Evolutionary conservation across 768 basidiomycete species (phyloP).

Genomic region (Kwoniella shandongensis): DNA sequence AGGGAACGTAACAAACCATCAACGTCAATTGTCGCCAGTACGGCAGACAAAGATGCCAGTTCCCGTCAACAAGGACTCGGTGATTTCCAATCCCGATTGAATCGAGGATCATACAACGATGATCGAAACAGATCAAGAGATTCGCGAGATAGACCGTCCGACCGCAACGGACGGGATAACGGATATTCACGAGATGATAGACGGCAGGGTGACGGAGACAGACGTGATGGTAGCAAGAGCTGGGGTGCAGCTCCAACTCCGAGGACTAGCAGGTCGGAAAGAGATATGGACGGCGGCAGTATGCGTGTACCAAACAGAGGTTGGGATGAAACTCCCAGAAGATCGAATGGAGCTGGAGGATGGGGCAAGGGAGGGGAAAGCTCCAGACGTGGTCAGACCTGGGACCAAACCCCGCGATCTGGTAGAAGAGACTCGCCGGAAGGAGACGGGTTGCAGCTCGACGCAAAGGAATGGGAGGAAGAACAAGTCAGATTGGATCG

Average conservation of each 20-base stretch:
- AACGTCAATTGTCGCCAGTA: constrained; percentile 27
- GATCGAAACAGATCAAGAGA: constrained; percentile 48
- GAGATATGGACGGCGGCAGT: constrained; percentile 60
- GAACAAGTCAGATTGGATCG: constrained; percentile 88
- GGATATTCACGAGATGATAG: constrained; percentile 57
- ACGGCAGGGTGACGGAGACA: constrained; percentile 56
- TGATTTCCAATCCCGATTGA: constrained; percentile 89
- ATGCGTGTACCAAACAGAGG: constrained; percentile 86
- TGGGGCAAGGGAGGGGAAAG: constrained; percentile 65
- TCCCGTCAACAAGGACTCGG: constrained; percentile 65
- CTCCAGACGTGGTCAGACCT: constrained; percentile 24
- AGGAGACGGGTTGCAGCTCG: constrained; percentile 56
- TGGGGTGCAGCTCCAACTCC: constrained; percentile 53
- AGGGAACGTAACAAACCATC: constrained; percentile 65
- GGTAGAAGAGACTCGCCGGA: constrained; percentile 26
- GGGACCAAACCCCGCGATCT: constrained; percentile 51
- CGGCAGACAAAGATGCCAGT: constrained; percentile 19
- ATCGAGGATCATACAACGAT: constrained; percentile 63
- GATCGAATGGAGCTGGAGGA: constrained; percentile 65
- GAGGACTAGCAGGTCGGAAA: constrained; percentile 31
- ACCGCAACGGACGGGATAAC: constrained; percentile 57
- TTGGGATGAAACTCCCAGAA: constrained; percentile 89
- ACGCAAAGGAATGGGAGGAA: constrained; percentile 93
- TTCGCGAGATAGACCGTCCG: constrained; percentile 57
- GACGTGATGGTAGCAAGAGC: constrained; percentile 25